phyloP scores from a whole-genome alignment of 2,329 filamentous ascomycete genomes.

The Polychaeton citri region DNA sequence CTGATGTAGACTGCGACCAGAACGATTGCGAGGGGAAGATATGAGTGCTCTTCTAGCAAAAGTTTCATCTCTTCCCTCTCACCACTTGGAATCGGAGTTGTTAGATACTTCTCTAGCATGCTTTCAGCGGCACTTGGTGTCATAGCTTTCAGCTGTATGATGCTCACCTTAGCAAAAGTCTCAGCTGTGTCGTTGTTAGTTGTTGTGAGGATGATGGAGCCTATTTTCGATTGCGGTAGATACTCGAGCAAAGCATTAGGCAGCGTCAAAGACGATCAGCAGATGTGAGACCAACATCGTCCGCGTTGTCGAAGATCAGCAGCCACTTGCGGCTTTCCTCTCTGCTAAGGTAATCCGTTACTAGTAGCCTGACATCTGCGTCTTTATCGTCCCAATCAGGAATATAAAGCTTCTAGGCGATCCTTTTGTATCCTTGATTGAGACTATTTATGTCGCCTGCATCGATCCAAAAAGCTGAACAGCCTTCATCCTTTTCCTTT shows the following conservation, averaged over 20 bases:
- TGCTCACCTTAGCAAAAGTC: background rate
- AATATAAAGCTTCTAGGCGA: slow-evolving; percentile 14
- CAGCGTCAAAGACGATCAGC: background rate
- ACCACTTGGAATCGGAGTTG: background rate
- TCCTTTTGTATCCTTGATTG: slow-evolving; percentile 14
- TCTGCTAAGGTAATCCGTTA: slow-evolving; percentile 14
- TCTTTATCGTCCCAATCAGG: slow-evolving; percentile 13
- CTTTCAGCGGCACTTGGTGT: slow-evolving; percentile 5
- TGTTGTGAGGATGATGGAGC: slow-evolving; percentile 20
- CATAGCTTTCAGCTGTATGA: slow-evolving; percentile 6
- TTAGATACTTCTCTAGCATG: background rate
- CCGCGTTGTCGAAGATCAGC: slow-evolving; percentile 21
- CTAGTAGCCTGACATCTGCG: slow-evolving; percentile 13
- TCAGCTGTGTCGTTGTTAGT: slow-evolving; percentile 10
- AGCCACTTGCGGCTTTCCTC: slow-evolving; percentile 16
- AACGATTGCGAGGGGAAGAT: background rate
- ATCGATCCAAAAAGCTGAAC: slow-evolving; percentile 20
- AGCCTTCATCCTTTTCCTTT: slow-evolving; percentile 10
- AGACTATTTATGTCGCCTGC: slow-evolving; percentile 13
- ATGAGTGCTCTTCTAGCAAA: background rate
- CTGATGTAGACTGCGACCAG: background rate
- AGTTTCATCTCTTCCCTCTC: background rate
- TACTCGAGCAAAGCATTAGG: background rate
- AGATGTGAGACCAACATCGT: slow-evolving; percentile 6
- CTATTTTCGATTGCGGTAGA: slow-evolving; percentile 2